These are phyloP conservation scores for Pythium pyrilobum DNA, from an alignment of 352 stramenopile genomes.

Conservation along the genomic window DNA sequence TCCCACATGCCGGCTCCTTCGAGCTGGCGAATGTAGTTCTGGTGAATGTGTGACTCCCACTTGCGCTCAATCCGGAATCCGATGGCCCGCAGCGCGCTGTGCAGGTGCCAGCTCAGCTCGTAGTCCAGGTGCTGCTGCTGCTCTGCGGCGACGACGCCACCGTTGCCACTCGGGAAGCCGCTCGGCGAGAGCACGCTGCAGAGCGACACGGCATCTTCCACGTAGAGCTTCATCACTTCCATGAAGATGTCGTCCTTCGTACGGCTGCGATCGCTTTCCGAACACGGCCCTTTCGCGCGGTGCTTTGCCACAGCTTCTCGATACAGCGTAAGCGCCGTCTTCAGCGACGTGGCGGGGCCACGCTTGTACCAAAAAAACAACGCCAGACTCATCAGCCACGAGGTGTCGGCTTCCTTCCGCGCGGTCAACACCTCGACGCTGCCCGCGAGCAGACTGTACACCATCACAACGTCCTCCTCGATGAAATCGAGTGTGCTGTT, in stretches of 20 bases:
- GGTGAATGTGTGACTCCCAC: conserved; percentile 73
- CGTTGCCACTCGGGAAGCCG: conserved; percentile 7
- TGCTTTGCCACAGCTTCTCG: conserved; percentile 16
- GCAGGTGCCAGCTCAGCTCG: conserved; percentile 73
- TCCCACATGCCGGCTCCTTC: conserved; percentile 59
- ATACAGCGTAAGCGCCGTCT: conserved; percentile 23
- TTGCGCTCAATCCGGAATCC: conserved; percentile 70
- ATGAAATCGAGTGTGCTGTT: conserved; percentile 24
- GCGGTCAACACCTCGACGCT: conserved; percentile 29
- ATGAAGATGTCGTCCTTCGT: conserved; percentile 25
- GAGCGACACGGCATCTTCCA: conserved; percentile 21
- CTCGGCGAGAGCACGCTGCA: conserved; percentile 25
- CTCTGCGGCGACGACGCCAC: too few relatives aligned
- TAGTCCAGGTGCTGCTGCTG: conserved; percentile 54
- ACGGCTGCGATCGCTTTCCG: neutral
- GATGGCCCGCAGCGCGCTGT: conserved; percentile 64
- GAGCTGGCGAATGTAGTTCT: conserved; percentile 79
- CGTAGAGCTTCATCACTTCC: conserved; percentile 32
- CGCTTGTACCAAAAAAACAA: conserved; percentile 37
- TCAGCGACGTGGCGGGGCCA: conserved; percentile 23
- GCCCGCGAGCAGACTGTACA: conserved; percentile 34
- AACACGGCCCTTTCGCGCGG: conserved; percentile 7
- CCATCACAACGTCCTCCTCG: conserved; percentile 25
- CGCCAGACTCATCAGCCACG: conserved; percentile 33
- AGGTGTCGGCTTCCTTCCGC: conserved; percentile 8